Evolutionary conservation across 345 rosid species (phyloP).

Genomic region (Dovyalis caffra): DNA sequence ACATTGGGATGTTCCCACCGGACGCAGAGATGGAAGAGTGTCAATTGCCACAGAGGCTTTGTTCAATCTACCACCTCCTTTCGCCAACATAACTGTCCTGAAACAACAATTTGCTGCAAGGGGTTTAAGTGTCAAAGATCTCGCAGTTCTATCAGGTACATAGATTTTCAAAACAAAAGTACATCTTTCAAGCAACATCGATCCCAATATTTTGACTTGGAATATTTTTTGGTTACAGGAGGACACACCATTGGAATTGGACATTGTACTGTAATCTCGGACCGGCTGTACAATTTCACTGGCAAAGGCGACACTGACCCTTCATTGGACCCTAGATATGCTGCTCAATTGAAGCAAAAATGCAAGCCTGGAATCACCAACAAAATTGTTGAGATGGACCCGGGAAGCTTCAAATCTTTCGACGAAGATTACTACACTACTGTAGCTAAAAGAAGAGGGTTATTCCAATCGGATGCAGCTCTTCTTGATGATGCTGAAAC

Average conservation of each 20-base stretch:
- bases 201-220: no score
- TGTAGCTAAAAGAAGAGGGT: constrained; percentile 48
- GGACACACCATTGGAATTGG: constrained; percentile 67
- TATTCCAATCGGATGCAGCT: constrained; percentile 61
- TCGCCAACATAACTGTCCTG: constrained; percentile 24
- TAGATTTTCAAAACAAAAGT: background rate
- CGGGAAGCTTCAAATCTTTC: constrained; percentile 54
- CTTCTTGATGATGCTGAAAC: constrained; percentile 48
- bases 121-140: constrained; percentile 53
- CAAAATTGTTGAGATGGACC: constrained; percentile 51
- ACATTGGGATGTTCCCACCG: constrained; percentile 53
- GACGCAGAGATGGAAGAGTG: constrained; percentile 63
- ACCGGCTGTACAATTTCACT: constrained; percentile 55
- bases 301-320: constrained; percentile 65
- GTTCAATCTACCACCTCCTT: constrained; percentile 39
- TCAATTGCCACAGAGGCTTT: constrained; percentile 33
- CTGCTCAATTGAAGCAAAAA: constrained; percentile 38
- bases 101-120: constrained; percentile 36
- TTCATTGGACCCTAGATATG: constrained; percentile 45
- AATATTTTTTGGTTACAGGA: constrained; percentile 21
- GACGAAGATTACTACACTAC: constrained; percentile 45
- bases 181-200: background rate
- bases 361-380: constrained; percentile 43
- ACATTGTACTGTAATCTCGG: constrained; percentile 29
- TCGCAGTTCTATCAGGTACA: constrained; percentile 53